phyloP scores from a whole-genome alignment of 805 yeast species.

The Metschnikowia sp. region DNA sequence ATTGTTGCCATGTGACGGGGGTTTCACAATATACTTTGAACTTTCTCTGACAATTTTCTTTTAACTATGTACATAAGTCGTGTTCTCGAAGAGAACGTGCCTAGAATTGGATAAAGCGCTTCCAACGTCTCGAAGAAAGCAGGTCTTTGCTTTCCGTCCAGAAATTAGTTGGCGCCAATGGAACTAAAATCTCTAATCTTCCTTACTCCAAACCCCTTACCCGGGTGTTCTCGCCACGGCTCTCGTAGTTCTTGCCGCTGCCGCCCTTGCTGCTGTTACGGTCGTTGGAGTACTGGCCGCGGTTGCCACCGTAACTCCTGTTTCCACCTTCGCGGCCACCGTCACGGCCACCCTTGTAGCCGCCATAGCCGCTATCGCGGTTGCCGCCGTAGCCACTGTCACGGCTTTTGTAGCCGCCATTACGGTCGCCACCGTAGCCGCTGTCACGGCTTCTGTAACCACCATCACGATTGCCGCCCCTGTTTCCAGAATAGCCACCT shows the following conservation, averaged over 20 bases:
- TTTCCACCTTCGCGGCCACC: constrained; percentile 2
- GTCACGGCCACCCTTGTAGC: not conserved
- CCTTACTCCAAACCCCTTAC: too few relatives aligned
- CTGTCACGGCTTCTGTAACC: not conserved
- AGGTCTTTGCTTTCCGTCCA: too few relatives aligned
- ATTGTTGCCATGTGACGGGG: too few relatives aligned
- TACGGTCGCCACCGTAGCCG: not conserved
- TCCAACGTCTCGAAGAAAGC: too few relatives aligned
- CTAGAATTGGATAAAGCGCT: too few relatives aligned
- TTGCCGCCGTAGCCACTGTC: not conserved
- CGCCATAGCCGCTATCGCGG: constrained; percentile 1
- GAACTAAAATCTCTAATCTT: too few relatives aligned
- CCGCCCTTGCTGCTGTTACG: not conserved
- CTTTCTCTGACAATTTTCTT: too few relatives aligned
- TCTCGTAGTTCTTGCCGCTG: not conserved
- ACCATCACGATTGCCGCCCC: constrained; percentile 1
- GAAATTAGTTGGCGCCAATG: too few relatives aligned
- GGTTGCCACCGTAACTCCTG: not conserved
- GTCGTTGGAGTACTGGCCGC: not conserved
- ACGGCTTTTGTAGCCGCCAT: not conserved
- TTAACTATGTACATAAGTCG: too few relatives aligned
- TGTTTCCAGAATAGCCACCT: not conserved
- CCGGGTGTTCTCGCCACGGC: not conserved
- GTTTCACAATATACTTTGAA: too few relatives aligned
- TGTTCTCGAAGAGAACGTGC: too few relatives aligned